Conservation (phyloP, 169 alveolate species). For the Babesia gibsoni region DNA sequence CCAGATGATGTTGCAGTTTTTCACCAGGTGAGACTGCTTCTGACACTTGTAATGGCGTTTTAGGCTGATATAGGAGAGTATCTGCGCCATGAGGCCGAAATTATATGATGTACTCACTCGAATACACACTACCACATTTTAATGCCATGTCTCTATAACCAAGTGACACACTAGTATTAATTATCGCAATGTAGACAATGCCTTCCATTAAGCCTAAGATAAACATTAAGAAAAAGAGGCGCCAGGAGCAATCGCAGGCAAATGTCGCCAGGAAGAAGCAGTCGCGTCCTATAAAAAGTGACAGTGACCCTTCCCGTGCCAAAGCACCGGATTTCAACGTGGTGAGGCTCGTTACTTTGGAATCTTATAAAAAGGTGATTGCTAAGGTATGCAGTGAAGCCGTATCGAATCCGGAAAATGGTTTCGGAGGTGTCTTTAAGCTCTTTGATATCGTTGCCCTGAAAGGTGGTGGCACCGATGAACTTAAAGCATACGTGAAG, state of each 20-base stretch:
- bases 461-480: conserved; percentile 47
- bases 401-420: conserved; percentile 50
- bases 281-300: no score
- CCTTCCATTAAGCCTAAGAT: neutral
- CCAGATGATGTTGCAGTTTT: conserved; percentile 68
- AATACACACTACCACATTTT: no score
- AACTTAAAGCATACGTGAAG: neutral
- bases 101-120: conserved; percentile 7
- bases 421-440: conserved; percentile 1
- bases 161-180: no score
- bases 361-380: conserved; percentile 27
- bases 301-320: no score
- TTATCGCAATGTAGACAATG: conserved; percentile 18
- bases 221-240: conserved; percentile 5
- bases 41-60: neutral
- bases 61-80: conserved; percentile 69
- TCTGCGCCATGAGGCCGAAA: conserved; percentile 61
- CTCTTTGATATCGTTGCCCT: conserved; percentile 36
- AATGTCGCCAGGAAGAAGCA: neutral
- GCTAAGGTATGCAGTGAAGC: conserved; percentile 57
- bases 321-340: neutral
- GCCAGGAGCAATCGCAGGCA: conserved; percentile 4
- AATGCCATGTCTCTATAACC: no score
- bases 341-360: conserved; percentile 28
- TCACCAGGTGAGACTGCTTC: conserved; percentile 34